These are phyloP conservation scores for Barnettozyma vustinii DNA, from an alignment of 805 yeast genomes.

Conservation along the genomic window DNA sequence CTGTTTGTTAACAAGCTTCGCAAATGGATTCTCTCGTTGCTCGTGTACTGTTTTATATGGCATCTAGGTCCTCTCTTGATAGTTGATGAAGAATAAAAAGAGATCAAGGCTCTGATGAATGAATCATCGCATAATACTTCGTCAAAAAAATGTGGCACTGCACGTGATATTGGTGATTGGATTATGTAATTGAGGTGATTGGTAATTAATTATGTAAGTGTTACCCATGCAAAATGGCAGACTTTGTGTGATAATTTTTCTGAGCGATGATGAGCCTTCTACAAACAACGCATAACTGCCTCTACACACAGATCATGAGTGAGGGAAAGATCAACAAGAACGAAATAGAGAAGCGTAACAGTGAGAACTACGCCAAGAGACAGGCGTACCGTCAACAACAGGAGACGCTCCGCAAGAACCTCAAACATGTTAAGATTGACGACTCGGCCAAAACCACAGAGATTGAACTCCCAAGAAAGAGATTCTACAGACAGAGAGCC, in stretches of 20 bases:
- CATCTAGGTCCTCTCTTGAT: background rate
- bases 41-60: slow-evolving; percentile 8
- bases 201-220: background rate
- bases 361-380: slow-evolving; percentile 28
- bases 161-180: background rate
- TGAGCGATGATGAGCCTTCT: background rate
- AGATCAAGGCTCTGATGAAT: background rate
- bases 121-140: background rate
- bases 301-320: background rate
- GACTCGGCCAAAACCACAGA: slow-evolving; percentile 24
- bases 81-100: background rate
- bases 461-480: slow-evolving; percentile 67
- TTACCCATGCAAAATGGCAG: background rate
- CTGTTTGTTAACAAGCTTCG: slow-evolving; percentile 69
- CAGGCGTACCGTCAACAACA: slow-evolving; percentile 40
- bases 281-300: background rate
- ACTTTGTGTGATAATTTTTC: background rate
- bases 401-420: slow-evolving; percentile 41
- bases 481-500: slow-evolving; percentile 93
- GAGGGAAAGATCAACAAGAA: slow-evolving; percentile 12
- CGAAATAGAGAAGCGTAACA: slow-evolving; percentile 18
- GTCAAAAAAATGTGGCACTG: background rate
- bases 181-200: no score
- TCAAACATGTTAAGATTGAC: slow-evolving; percentile 42
- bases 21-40: slow-evolving; percentile 61